A percentile compares a stretch with the other conserved stretches of the same genome.
Evolutionary conservation across 2,329 filamentous ascomycete genomes (phyloP).

Genomic region (Geosmithia flava): DNA sequence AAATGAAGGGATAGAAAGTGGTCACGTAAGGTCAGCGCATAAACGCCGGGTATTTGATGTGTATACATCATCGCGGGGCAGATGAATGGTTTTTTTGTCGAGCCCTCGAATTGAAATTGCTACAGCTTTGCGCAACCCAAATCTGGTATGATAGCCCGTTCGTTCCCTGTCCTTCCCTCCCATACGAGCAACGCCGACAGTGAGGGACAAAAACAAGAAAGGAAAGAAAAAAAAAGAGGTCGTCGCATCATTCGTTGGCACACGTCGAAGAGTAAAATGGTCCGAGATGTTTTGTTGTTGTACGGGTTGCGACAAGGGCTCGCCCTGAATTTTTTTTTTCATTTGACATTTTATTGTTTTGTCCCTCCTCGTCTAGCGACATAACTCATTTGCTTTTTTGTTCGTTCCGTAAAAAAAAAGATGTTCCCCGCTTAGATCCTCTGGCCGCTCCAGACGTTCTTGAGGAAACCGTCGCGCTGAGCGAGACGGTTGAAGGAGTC

Average conservation of each 20-base stretch:
- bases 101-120: slow-evolving; percentile 31
- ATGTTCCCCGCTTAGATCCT: slow-evolving; percentile 15
- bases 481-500: slow-evolving; percentile 91
- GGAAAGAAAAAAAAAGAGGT: no score
- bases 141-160: no score
- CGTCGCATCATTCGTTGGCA: no score
- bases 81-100: slow-evolving; percentile 13
- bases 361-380: neutral
- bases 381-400: neutral
- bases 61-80: slow-evolving; percentile 1
- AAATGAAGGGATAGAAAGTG: slow-evolving; percentile 3
- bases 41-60: slow-evolving; percentile 3
- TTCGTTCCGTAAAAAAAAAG: neutral
- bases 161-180: no score
- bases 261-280: no score
- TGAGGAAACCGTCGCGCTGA: slow-evolving; percentile 92
- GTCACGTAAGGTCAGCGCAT: slow-evolving; percentile 10
- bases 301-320: no score
- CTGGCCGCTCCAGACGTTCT: slow-evolving; percentile 85
- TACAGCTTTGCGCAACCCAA: slow-evolving; percentile 17
- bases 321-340: no score
- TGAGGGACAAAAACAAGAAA: no score
- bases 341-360: no score
- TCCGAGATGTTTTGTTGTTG: no score
- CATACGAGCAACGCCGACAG: no score